phyloP scores from a whole-genome alignment of 805 yeast species.

The Soucietia sequanensis region DNA sequence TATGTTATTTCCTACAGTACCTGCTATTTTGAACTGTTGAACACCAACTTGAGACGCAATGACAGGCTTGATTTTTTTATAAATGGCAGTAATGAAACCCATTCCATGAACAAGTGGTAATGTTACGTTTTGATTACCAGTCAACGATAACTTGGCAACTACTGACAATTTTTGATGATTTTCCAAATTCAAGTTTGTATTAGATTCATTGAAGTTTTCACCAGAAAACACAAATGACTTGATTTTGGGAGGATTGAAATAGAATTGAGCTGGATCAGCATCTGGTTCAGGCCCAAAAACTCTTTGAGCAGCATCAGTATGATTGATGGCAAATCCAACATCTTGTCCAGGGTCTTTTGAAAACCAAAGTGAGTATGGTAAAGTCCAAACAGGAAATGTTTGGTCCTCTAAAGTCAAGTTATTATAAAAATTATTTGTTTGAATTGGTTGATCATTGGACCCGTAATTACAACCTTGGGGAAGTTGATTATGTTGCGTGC shows the following conservation, averaged over 20 bases:
- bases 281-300: slow-evolving; percentile 69
- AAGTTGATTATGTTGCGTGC: slow-evolving; percentile 28
- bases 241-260: slow-evolving; percentile 66
- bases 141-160: slow-evolving; percentile 16
- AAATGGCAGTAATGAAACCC: slow-evolving; percentile 73
- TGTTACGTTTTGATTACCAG: slow-evolving; percentile 24
- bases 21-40: slow-evolving; percentile 42
- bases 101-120: slow-evolving; percentile 73
- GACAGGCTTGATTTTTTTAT: slow-evolving; percentile 49
- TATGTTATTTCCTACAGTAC: slow-evolving; percentile 33
- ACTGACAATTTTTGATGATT: slow-evolving; percentile 33
- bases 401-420: slow-evolving; percentile 68
- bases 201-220: slow-evolving; percentile 17
- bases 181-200: slow-evolving; percentile 17
- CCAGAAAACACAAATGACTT: slow-evolving; percentile 54
- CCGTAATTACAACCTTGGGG: slow-evolving; percentile 31
- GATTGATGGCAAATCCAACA: slow-evolving; percentile 67
- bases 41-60: slow-evolving; percentile 67
- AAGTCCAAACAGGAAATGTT: slow-evolving; percentile 73
- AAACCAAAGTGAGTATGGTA: slow-evolving; percentile 77
- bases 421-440: slow-evolving; percentile 78
- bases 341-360: slow-evolving; percentile 46
- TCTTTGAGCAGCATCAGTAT: slow-evolving; percentile 54
- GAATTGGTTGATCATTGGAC: slow-evolving; percentile 43
- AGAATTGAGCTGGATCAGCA: slow-evolving; percentile 53